Base-by-base conservation (phyloP, 805 yeast species). In the Lipomyces chichibuensis region DNA sequence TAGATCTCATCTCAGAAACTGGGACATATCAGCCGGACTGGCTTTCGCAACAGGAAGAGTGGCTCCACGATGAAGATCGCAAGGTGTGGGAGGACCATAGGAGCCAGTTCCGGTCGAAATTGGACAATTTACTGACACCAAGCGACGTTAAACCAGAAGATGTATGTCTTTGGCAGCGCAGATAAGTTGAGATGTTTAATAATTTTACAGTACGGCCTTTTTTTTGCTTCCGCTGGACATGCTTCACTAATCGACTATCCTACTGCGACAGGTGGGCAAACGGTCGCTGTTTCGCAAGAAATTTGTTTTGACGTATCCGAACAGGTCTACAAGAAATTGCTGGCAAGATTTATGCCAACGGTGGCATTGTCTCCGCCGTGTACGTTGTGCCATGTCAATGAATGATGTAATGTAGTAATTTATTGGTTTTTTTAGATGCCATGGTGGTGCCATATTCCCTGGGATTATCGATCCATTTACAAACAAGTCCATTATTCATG, bases 211-310 rank as follows among this genome's bases (percentile, higher is more conserved):
- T 52, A 81, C 75, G 81, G 80, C 57, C 80, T 86, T 67, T 82
- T 87, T 75, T 87, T 79, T 71, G 89, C 88, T 53, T 83, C 89
- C 59, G 91, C 86, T 60, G 91, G 92, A 51, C 91, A 88, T 73
- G 91, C 85, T 37, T 79, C 88, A 35, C 70, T 83, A 53, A 85
- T 82, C 70, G 91, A 87, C 75, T 86, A 80, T 76, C 88, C 88
- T 57, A 78, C 75, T 2, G 88, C 88, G 17, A 76, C 74, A 5
- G 62, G 59, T 25, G 4, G 13, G n/a, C 17, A 20, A 51, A 20
- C 17, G 13, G 27, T 51, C 27, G 0, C 17, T 51, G 13, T 17
- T 2, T 35, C 13, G 39, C 0, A 35, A 35, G 39, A 11, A 17
- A 25, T 11, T 13, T 3, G n/a, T 25, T 23, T 17, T 51, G 54